phyloP scores from a whole-genome alignment of 2,329 filamentous ascomycete genomes.

The Calycina herbarum region DNA sequence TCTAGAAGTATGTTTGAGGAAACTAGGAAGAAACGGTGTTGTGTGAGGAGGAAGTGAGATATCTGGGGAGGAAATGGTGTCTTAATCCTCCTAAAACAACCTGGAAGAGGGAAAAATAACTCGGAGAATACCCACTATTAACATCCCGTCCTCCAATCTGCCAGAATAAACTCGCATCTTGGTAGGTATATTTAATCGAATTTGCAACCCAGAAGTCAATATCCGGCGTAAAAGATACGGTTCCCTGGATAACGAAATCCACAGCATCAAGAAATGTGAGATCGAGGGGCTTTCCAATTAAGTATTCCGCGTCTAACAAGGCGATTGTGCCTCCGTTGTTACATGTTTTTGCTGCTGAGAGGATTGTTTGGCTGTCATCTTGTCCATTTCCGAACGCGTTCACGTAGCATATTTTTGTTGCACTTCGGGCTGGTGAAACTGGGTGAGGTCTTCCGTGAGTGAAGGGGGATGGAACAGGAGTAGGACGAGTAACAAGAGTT shows the following conservation, averaged over 20 bases:
- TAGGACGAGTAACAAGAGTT: conserved; percentile 7
- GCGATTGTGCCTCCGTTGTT: conserved; percentile 59
- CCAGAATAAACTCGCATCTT: background rate
- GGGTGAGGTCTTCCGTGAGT: conserved; percentile 13
- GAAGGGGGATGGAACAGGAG: conserved; percentile 2
- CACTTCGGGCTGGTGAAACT: conserved; percentile 4
- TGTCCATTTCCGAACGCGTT: conserved; percentile 7
- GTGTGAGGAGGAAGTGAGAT: too few relatives aligned
- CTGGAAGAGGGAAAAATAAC: too few relatives aligned
- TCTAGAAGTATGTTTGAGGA: too few relatives aligned
- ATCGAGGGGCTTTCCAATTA: conserved; percentile 55
- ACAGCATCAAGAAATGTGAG: conserved; percentile 55
- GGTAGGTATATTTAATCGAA: background rate
- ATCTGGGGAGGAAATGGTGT: too few relatives aligned
- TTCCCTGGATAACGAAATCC: conserved; percentile 49
- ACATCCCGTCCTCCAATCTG: conserved; percentile 1
- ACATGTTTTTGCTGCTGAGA: conserved; percentile 46
- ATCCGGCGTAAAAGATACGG: background rate
- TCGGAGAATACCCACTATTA: background rate
- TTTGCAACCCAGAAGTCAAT: conserved; percentile 2
- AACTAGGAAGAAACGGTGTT: too few relatives aligned
- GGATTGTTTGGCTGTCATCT: conserved; percentile 3
- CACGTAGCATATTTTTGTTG: conserved; percentile 11
- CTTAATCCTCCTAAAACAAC: too few relatives aligned
- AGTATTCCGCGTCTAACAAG: conserved; percentile 52